These are phyloP conservation scores for Oenanthe sinensis DNA, from an alignment of 129 eudicot genomes.

Conservation along the genomic window DNA sequence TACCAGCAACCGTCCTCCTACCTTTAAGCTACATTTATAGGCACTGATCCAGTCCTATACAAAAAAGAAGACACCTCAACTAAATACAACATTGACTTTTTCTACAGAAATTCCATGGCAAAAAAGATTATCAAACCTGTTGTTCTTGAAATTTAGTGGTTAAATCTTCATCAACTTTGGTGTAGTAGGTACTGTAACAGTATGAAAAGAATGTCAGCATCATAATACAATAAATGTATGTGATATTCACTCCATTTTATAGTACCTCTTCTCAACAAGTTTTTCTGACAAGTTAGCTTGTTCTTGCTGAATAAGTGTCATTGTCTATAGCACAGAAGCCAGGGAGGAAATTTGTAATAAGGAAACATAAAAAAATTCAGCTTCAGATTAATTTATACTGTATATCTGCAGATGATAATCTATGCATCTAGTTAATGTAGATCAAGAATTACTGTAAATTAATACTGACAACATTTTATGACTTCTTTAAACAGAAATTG, in stretches of 20 bases:
- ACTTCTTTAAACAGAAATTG: background rate
- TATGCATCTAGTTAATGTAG: background rate
- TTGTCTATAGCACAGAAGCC: slow-evolving; percentile 40
- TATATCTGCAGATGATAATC: background rate
- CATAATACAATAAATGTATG: background rate
- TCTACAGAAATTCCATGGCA: slow-evolving; percentile 13
- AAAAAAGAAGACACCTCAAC: slow-evolving; percentile 10
- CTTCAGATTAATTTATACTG: background rate
- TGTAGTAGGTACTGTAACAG: slow-evolving; percentile 53
- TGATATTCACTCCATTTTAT: background rate
- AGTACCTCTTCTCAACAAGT: slow-evolving; percentile 51
- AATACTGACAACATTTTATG: background rate
- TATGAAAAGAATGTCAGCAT: slow-evolving; percentile 16
- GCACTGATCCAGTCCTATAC: slow-evolving; percentile 48
- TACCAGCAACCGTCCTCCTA: slow-evolving; percentile 31
- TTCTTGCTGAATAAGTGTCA: slow-evolving; percentile 80
- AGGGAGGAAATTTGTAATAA: slow-evolving; percentile 2
- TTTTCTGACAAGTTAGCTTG: slow-evolving; percentile 44
- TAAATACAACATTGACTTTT: background rate
- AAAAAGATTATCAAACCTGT: slow-evolving; percentile 40
- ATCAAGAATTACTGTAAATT: background rate
- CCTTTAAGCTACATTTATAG: slow-evolving; percentile 24
- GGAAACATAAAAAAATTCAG: slow-evolving; percentile 5
- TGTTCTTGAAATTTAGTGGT: slow-evolving; percentile 41
- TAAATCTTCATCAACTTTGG: slow-evolving; percentile 47